Percentiles rank a stretch among this genome's conserved stretches.
Evolutionary conservation across 805 yeast genomes (phyloP).

Genomic region (Peterozyma xylosa): DNA sequence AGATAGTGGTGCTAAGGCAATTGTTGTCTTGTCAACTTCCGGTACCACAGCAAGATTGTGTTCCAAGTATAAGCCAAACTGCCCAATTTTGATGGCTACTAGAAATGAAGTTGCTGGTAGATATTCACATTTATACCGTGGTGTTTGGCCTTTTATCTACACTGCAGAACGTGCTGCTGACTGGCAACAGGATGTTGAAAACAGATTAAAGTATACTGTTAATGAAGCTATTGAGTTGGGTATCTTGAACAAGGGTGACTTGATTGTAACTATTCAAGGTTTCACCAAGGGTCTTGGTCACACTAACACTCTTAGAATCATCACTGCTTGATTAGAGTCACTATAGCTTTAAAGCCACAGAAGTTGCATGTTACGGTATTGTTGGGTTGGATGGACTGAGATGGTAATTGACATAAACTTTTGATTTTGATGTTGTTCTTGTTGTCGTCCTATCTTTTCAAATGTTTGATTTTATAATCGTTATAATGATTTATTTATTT

Average conservation of each 20-base stretch:
- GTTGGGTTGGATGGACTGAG: no score
- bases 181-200: conserved; percentile 97
- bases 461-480: no score
- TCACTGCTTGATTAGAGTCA: conserved; percentile 46
- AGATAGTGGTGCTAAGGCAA: conserved; percentile 96
- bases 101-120: conserved; percentile 92
- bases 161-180: conserved; percentile 54
- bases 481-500: no score
- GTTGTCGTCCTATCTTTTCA: no score
- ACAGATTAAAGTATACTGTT: conserved; percentile 89
- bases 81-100: conserved; percentile 97
- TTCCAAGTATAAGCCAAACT: conserved; percentile 95
- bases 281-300: conserved; percentile 98
- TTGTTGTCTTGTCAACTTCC: conserved; percentile 89
- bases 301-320: conserved; percentile 95
- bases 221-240: conserved; percentile 83
- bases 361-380: no score
- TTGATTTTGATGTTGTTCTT: no score
- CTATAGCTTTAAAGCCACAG: no score
- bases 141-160: conserved; percentile 96
- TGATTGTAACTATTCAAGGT: conserved; percentile 94
- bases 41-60: conserved; percentile 94
- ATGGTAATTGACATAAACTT: no score
- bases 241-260: conserved; percentile 79
- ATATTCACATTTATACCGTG: conserved; percentile 94